These are phyloP conservation scores for Orbilia oligospora DNA, from an alignment of 2,329 filamentous ascomycete species.

Conservation along the genomic window DNA sequence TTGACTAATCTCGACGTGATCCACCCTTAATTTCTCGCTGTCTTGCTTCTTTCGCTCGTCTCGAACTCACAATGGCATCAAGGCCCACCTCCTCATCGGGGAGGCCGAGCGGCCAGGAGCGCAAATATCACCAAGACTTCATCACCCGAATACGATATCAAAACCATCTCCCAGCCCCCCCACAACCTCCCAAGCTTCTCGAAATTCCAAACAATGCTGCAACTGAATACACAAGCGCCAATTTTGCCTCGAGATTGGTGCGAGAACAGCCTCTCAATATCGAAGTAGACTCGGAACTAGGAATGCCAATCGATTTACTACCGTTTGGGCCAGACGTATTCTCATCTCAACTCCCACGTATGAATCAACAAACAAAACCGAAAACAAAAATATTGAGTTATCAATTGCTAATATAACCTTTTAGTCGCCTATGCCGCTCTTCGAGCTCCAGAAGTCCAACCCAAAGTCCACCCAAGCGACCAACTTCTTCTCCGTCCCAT, in stretches of 20 bases:
- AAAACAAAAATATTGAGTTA: conserved; percentile 40
- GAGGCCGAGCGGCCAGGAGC: conserved; percentile 55
- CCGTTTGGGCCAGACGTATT: conserved; percentile 66
- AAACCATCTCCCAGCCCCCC: conserved; percentile 93
- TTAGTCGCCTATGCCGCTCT: conserved; percentile 75
- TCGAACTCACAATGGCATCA: conserved; percentile 43
- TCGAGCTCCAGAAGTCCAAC: conserved; percentile 80
- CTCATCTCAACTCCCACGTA: conserved; percentile 64
- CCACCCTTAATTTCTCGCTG: neutral
- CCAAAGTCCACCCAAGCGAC: conserved; percentile 85
- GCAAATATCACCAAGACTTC: conserved; percentile 86
- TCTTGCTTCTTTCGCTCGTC: neutral
- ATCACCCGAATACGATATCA: conserved; percentile 95
- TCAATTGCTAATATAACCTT: conserved; percentile 54
- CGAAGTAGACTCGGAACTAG: conserved; percentile 95
- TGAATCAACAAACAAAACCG: conserved; percentile 58
- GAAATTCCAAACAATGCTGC: conserved; percentile 96
- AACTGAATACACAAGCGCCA: conserved; percentile 88
- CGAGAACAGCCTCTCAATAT: conserved; percentile 95
- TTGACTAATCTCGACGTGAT: neutral
- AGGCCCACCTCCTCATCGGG: conserved; percentile 57
- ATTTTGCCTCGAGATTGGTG: conserved; percentile 88
- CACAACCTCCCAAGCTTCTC: conserved; percentile 94
- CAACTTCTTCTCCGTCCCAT: conserved; percentile 85
- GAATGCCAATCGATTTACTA: conserved; percentile 95